Base-by-base conservation (phyloP, 2,329 filamentous ascomycete species). In the Hirsutella rhossiliensis region DNA sequence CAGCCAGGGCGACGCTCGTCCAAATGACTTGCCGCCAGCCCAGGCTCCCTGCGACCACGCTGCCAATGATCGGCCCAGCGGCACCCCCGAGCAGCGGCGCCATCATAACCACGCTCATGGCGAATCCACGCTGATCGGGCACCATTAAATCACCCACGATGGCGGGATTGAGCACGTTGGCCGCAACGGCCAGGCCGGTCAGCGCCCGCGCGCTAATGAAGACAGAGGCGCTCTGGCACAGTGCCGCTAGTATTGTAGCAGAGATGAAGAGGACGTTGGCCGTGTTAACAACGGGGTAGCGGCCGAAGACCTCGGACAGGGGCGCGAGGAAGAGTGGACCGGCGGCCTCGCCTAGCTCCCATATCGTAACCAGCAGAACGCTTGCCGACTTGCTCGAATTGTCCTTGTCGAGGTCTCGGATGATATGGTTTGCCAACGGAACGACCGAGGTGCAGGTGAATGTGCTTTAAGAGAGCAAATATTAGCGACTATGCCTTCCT, bases 331-430 rank as follows among this genome's bases (percentile, higher is more conserved):
- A 59, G 1, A 74, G 59, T 1, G 78, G 78, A 0, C 78, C 78
- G 7, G 76, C 71, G 2, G 74, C 74, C 50, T 80, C 77, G 48
- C 82, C 81, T 0, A 85, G 69, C 47, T 87, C 75, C 69, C 82
- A 82, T 47, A 85, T 77, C 1, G 80, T 84, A 9, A 87, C 78
- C 43, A 86, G 76, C 38, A 88, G 64, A 34, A 75, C 71, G 51
- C 64, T 68, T 15, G 72, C 63, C 0, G 70, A 68, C 45, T 69
- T 69, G 57, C 62, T 64, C 27, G 60, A 52, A 11, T 54, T 49
- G n/a, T 62, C 58, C 17, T 52, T 43, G 45, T 65, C 57, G 40
- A 70, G 63, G 45, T 78, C 73, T 2, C 59, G 51, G 19, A 73
- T 66, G 48, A 78, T 77, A 40, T 60, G 62, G 32, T 60, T 62